Evolutionary conservation across 2,329 filamentous ascomycete species (phyloP).

Genomic region (Xylariaceae sp.): DNA sequence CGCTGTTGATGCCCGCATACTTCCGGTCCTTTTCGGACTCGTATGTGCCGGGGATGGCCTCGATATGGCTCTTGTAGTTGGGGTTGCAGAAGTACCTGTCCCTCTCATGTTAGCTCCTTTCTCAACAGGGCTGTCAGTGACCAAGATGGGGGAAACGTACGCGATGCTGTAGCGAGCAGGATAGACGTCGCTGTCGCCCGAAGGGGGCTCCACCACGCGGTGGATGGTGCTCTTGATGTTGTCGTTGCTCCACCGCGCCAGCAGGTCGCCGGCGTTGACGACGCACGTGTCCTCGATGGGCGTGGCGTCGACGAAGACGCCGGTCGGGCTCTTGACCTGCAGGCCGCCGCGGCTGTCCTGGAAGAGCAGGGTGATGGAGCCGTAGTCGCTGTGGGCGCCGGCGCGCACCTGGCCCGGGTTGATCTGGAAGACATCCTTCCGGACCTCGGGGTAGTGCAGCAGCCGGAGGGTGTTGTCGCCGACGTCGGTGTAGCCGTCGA

Average conservation of each 20-base stretch:
- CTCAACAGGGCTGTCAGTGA: conserved; percentile 3
- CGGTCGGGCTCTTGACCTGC: conserved; percentile 54
- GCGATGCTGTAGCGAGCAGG: conserved; percentile 82
- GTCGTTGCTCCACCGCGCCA: conserved; percentile 87
- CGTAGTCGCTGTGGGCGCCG: conserved; percentile 69
- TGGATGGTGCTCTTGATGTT: conserved; percentile 87
- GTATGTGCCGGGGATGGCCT: conserved; percentile 76
- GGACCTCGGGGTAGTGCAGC: conserved; percentile 70
- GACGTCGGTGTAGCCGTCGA: conserved; percentile 66
- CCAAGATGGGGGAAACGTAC: conserved; percentile 38
- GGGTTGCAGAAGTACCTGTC: conserved; percentile 80
- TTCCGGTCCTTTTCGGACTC: conserved; percentile 62
- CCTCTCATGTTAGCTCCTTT: not conserved
- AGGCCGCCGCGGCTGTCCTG: conserved; percentile 43
- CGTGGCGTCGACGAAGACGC: conserved; percentile 74
- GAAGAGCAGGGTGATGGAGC: conserved; percentile 57
- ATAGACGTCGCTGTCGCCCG: conserved; percentile 51
- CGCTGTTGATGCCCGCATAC: conserved; percentile 71
- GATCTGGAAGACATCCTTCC: conserved; percentile 57
- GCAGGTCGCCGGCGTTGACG: conserved; percentile 81
- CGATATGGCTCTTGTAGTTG: conserved; percentile 69
- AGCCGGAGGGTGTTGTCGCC: conserved; percentile 68
- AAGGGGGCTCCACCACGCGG: conserved; percentile 80
- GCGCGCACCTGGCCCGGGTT: conserved; percentile 68
- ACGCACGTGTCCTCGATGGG: conserved; percentile 79